These are phyloP conservation scores for Globisporangium sylvaticum DNA, from an alignment of 352 stramenopile genomes.

Conservation along the genomic window DNA sequence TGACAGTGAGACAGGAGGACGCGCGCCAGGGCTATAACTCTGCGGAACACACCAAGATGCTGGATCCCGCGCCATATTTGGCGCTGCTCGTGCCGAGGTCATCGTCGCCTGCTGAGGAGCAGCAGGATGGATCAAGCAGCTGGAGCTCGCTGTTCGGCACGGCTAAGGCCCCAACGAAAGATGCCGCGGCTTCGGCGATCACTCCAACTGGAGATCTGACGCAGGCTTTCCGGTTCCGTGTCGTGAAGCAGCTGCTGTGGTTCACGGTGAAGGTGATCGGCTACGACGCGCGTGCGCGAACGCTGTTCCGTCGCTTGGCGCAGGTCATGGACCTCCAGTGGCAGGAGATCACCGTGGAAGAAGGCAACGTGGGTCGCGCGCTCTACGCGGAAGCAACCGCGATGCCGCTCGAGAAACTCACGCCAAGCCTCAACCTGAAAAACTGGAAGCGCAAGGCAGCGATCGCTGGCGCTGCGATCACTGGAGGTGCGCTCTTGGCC, in stretches of 20 bases:
- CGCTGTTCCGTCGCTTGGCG: slow-evolving; percentile 43
- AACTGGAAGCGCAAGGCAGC: slow-evolving; percentile 79
- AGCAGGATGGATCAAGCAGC: background rate
- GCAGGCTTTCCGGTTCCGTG: slow-evolving; percentile 43
- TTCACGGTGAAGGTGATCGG: slow-evolving; percentile 72
- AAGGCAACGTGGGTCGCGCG: slow-evolving; percentile 55
- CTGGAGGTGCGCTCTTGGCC: slow-evolving; percentile 61
- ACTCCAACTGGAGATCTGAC: slow-evolving; percentile 13
- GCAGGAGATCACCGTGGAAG: slow-evolving; percentile 52
- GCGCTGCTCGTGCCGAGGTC: slow-evolving; percentile 42
- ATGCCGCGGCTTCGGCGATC: background rate
- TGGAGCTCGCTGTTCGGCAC: slow-evolving; percentile 8
- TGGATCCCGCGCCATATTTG: slow-evolving; percentile 62
- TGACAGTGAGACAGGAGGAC: slow-evolving; percentile 33
- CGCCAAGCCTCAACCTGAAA: slow-evolving; percentile 49
- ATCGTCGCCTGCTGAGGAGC: background rate
- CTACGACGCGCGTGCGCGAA: slow-evolving; percentile 67
- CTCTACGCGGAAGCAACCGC: slow-evolving; percentile 64
- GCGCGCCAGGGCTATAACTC: slow-evolving; percentile 2
- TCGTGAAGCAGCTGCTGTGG: slow-evolving; percentile 78
- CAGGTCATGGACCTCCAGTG: slow-evolving; percentile 50
- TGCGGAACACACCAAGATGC: slow-evolving; percentile 9
- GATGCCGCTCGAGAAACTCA: slow-evolving; percentile 62
- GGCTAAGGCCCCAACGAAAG: background rate
- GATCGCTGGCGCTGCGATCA: slow-evolving; percentile 65